These are phyloP conservation scores for Cordyceps cateniannulata DNA, from an alignment of 2,329 filamentous ascomycete species.

Conservation along the genomic window DNA sequence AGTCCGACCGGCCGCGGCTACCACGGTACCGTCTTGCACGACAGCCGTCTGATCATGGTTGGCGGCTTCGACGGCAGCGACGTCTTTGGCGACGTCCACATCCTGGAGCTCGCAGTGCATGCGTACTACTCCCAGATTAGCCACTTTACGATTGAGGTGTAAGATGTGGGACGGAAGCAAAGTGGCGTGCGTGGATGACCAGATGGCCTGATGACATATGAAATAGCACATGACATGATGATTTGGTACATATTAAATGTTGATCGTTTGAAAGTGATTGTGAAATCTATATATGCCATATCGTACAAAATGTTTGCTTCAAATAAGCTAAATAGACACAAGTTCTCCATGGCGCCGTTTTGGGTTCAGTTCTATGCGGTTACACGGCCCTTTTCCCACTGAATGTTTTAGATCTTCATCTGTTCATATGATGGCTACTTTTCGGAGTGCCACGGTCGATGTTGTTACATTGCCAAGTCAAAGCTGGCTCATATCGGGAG, in stretches of 20 bases:
- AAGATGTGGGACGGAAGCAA: neutral
- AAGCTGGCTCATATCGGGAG: neutral
- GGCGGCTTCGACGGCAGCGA: slow-evolving; percentile 62
- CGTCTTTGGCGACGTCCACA: slow-evolving; percentile 62
- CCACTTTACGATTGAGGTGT: slow-evolving; percentile 65
- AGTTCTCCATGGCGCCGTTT: neutral
- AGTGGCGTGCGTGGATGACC: neutral
- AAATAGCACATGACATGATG: neutral
- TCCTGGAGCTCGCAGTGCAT: slow-evolving; percentile 62
- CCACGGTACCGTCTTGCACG: slow-evolving; percentile 59
- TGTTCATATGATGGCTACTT: neutral
- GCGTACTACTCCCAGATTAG: slow-evolving; percentile 69
- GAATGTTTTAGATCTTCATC: neutral
- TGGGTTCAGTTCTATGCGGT: neutral
- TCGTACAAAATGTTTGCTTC: neutral
- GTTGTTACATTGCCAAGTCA: neutral
- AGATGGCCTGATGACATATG: neutral
- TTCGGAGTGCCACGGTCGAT: neutral
- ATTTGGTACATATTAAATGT: neutral
- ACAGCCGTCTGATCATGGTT: slow-evolving; percentile 57
- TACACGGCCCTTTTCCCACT: neutral
- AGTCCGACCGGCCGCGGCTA: slow-evolving; percentile 59
- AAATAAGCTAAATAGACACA: neutral
- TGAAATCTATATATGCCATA: neutral
- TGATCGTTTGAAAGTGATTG: neutral